Percentiles rank a stretch among this genome's conserved stretches.
Evolutionary conservation across 2,329 filamentous ascomycete genomes (phyloP).

Genomic region (Botrytis cinerea): DNA sequence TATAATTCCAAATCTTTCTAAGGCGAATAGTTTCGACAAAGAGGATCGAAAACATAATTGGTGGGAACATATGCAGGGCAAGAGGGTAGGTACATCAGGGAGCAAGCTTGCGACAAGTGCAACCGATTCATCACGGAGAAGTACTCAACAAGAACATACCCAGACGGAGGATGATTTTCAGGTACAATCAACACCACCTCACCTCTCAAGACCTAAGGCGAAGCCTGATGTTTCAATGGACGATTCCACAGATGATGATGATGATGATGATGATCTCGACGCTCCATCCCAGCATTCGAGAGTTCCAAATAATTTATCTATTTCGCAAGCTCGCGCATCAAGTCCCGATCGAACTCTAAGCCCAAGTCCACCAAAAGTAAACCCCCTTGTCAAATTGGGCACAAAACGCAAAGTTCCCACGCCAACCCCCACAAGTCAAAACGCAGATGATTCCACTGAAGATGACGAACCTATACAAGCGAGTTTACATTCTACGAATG

Average conservation of each 20-base stretch:
- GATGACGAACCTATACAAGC: conserved; percentile 20
- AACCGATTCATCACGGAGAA: not conserved
- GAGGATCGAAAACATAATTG: conserved; percentile 25
- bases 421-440: not conserved
- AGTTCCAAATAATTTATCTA: conserved; percentile 37
- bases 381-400: conserved; percentile 24
- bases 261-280: conserved; percentile 37
- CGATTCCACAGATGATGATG: conserved; percentile 32
- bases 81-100: conserved; percentile 32
- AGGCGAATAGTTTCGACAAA: conserved; percentile 13
- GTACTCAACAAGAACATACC: not conserved
- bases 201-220: conserved; percentile 23
- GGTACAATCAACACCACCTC: conserved; percentile 39
- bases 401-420: conserved; percentile 18
- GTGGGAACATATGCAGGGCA: conserved; percentile 38
- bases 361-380: not conserved
- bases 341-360: not conserved
- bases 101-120: conserved; percentile 25
- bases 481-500: not conserved
- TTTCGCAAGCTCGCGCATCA: conserved; percentile 25
- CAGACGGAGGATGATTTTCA: conserved; percentile 38
- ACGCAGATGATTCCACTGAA: conserved; percentile 19
- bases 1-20: not conserved
- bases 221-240: conserved; percentile 23
- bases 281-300: conserved; percentile 31